A percentile compares a stretch with the other conserved stretches of the same genome.
Evolutionary conservation across 73 alveolate genomes (phyloP).

Genomic region (Paraurostyla sp.): DNA sequence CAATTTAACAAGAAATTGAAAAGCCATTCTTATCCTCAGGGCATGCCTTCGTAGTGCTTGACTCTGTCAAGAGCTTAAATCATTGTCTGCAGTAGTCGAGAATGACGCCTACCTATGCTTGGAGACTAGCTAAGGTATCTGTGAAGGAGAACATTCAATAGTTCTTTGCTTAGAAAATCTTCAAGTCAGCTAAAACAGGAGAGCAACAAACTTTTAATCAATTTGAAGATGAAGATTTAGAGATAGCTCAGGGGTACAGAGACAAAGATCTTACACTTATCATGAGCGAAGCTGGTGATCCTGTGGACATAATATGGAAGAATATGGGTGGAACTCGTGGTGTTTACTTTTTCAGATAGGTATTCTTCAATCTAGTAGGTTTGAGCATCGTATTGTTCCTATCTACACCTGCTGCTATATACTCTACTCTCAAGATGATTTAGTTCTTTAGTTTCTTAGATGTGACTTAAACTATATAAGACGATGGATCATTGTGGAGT

Average conservation of each 20-base stretch:
- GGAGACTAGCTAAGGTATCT: constrained; percentile 50
- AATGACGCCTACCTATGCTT: constrained; percentile 64
- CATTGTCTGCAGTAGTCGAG: constrained; percentile 47
- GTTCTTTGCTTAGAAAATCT: constrained; percentile 25
- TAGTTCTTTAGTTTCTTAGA: constrained; percentile 58
- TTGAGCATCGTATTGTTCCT: constrained; percentile 85
- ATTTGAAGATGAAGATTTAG: constrained; percentile 73
- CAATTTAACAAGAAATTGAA: constrained; percentile 62
- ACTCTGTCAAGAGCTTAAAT: constrained; percentile 60
- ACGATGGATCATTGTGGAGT: constrained; percentile 79
- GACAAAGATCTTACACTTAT: constrained; percentile 56
- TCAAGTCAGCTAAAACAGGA: neutral
- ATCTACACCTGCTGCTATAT: constrained; percentile 94
- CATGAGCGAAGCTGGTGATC: constrained; percentile 88
- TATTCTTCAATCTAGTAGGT: constrained; percentile 73
- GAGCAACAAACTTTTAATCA: constrained; percentile 57
- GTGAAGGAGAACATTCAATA: constrained; percentile 15
- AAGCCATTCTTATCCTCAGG: constrained; percentile 72
- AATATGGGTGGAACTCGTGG: constrained; percentile 94
- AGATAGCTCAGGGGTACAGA: constrained; percentile 51
- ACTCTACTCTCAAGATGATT: constrained; percentile 74
- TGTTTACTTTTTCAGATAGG: constrained; percentile 89
- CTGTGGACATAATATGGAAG: constrained; percentile 91
- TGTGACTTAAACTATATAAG: neutral
- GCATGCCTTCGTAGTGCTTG: constrained; percentile 77